Evolutionary conservation across 1,284 basidiomycete genomes (phyloP), one percentile per base, ranked within the genome.

Genomic region (Ganoderma sinense): DNA sequence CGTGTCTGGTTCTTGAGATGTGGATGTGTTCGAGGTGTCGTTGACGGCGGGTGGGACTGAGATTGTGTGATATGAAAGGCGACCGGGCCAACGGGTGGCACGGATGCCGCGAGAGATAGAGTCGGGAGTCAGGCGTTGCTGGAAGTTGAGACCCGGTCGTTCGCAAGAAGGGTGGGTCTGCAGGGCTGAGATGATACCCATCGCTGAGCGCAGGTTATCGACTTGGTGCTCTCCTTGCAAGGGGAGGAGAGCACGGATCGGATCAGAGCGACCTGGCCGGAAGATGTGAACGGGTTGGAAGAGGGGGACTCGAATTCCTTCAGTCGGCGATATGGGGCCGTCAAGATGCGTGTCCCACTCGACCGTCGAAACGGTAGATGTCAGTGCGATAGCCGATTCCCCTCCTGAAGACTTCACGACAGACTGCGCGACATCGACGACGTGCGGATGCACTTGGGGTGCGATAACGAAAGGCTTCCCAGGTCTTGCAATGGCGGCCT

Each of bases 161-260:
- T 75, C 74, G 58, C 80, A 79, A 0, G 85, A 80, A 0, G 82
- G 73, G 56, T 86, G 84, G 5, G 82, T 81, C 11, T 91, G 80
- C n/a, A 97, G 80, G 0, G 87, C 81, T 16, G 91, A 88, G 55
- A 97, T 82, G 33, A 93, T 85, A 1, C 88, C 84, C 1, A 93
- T 80, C 0, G 94, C 93, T 1, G 92, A 85, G 1, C 90, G 89
- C 8, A 96, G 82, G 78, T 98, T 98, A 68, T 91, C 88, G 16
- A 94, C 84, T 78, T 98, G 97, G 79, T 98, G 95, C 1, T 83
- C 82, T 5, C 97, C 97, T 58, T 89, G 86, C n/a, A 98, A 84
- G 2, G 91, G 88, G 18, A 93, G 81, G 7, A 80, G 76, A 0
- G 88, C 82, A 13, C 75, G 68, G 16, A 90, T 69, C 4, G 84